Conservation (phyloP, 169 alveolate species). For the Cyclospora cayetanensis region DNA sequence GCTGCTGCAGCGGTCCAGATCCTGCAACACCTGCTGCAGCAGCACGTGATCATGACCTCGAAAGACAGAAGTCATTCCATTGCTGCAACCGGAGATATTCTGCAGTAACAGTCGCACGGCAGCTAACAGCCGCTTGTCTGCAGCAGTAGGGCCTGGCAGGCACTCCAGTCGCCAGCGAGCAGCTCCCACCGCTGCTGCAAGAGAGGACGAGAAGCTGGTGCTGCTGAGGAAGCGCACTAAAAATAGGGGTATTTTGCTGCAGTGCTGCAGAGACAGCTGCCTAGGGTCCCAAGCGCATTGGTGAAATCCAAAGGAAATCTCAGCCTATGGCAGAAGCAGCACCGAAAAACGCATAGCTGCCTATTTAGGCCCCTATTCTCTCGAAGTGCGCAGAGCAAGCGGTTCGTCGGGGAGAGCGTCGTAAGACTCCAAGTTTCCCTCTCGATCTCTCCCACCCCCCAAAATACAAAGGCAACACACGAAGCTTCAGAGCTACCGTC, state of each 20-base stretch:
- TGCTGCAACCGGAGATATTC: constrained; percentile 44
- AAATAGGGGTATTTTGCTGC: background rate
- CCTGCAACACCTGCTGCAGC: constrained; percentile 33
- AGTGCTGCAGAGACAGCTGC: background rate
- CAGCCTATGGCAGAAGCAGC: constrained; percentile 14
- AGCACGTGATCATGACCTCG: background rate
- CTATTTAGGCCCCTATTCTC: too few relatives aligned
- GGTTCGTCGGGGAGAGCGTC: too few relatives aligned
- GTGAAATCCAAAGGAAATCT: background rate
- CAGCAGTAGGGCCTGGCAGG: constrained; percentile 26
- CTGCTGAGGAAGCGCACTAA: background rate
- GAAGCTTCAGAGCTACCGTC: background rate
- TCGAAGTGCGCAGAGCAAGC: too few relatives aligned
- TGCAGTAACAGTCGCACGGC: constrained; percentile 7
- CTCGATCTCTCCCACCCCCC: too few relatives aligned
- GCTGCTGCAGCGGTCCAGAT: constrained; percentile 3
- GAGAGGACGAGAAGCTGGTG: background rate
- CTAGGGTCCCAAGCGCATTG: background rate
- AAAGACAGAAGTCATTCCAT: background rate
- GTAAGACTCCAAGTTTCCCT: too few relatives aligned
- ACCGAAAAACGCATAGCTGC: background rate
- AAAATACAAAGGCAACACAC: background rate
- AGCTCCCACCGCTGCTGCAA: constrained; percentile 12
- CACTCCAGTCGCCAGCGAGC: constrained; percentile 5
- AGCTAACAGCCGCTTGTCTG: constrained; percentile 32